These are phyloP conservation scores for Lecanicillium sp. DNA, from an alignment of 2,329 filamentous ascomycete species.

Conservation along the genomic window DNA sequence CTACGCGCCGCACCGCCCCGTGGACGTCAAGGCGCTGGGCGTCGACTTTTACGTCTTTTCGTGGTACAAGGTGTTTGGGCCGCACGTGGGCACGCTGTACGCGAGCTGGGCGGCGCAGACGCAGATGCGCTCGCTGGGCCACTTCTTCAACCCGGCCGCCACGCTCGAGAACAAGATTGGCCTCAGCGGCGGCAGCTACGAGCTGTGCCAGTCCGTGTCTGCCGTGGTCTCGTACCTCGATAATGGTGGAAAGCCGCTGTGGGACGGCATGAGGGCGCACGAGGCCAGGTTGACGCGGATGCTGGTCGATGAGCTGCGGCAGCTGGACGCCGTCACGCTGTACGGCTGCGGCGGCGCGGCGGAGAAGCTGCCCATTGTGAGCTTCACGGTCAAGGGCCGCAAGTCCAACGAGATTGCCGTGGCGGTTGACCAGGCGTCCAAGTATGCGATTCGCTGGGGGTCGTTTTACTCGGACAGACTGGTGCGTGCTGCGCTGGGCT, in stretches of 20 bases:
- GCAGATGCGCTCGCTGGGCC: constrained; percentile 46
- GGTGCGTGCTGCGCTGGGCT: constrained; percentile 47
- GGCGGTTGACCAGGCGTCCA: constrained; percentile 48
- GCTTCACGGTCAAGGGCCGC: constrained; percentile 53
- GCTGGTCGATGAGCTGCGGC: constrained; percentile 51
- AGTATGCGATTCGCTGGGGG: constrained; percentile 59
- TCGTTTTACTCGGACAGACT: constrained; percentile 62
- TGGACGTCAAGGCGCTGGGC: constrained; percentile 61
- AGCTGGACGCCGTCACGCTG: constrained; percentile 45
- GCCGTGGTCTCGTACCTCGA: constrained; percentile 55
- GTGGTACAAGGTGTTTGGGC: constrained; percentile 80
- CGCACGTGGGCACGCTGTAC: constrained; percentile 66
- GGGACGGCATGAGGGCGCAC: constrained; percentile 46
- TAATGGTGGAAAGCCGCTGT: constrained; percentile 27
- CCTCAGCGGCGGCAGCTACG: constrained; percentile 63
- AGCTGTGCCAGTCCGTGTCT: constrained; percentile 57
- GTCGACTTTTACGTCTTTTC: constrained; percentile 73
- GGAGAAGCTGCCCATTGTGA: constrained; percentile 57
- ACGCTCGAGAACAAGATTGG: constrained; percentile 61
- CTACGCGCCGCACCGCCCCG: constrained; percentile 62
- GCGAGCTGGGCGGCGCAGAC: constrained; percentile 49
- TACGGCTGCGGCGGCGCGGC: constrained; percentile 44
- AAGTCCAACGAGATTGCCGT: constrained; percentile 52
- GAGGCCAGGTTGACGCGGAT: constrained; percentile 52
- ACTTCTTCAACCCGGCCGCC: constrained; percentile 58